Base-by-base conservation (phyloP, 352 stramenopile species). In the Albugo candida region DNA sequence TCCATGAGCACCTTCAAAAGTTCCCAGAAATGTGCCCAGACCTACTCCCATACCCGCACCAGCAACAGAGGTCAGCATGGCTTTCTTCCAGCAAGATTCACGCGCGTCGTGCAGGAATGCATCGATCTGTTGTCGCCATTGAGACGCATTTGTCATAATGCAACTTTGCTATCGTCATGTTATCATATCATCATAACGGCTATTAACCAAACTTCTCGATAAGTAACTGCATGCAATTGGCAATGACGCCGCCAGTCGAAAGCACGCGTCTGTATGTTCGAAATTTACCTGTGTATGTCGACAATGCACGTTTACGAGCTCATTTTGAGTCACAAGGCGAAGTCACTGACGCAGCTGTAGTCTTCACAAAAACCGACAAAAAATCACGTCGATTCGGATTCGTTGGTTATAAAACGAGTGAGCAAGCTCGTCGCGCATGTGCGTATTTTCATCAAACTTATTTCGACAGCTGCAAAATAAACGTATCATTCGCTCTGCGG, bases 301-400 rank as follows among this genome's bases (percentile, higher is more conserved):
- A 89, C 51, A 80, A 73, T 21, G 63, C 67, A 34, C 67, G 73
- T 13, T 52, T 89, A 43, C 64, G 73, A 27, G 71, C 83, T 44
- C 76, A 86, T 45, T 92, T 92, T 47, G 60, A 54, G n/a, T 39
- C 59, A 17, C 59, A 85, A 48, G 76, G 80, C 13, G 72, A 89
- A 41, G 81, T 95, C 49, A 94, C 83, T 35, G 83, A 95, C 61
- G 79, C 81, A 20, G 81, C 73, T 34, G 77, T 95, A 37, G 72
- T 93, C 45, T 70, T 72, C 54, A 93, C 78, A n/a, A 93, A 92
- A 53, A 78, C 92, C 51, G 79, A 78, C 41, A 67, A 75, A 49
- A 81, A 80, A 58, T 89, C 76, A 17, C 67, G 76, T 6, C 76
- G 76, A 50, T 89, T 89, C 40, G 76, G 76, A 45, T 89, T 89